These are phyloP conservation scores for Mortierella sp. DNA, from an alignment of 371 early-diverging fungal species.

Conservation along the genomic window DNA sequence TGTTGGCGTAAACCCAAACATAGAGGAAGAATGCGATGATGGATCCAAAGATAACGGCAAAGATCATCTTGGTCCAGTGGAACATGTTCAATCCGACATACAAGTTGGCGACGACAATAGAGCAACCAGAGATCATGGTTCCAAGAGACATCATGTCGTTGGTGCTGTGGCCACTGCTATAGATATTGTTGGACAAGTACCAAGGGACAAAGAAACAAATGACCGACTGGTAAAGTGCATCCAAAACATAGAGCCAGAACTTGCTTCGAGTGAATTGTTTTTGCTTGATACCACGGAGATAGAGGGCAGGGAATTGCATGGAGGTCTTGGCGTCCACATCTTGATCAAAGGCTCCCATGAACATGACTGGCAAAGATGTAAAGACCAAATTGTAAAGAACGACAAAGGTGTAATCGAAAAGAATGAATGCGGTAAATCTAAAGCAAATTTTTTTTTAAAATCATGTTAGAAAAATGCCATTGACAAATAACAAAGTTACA, in stretches of 20 bases:
- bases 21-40: constrained; percentile 66
- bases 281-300: constrained; percentile 87
- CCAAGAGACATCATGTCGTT: constrained; percentile 81
- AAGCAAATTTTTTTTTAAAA: too few relatives aligned
- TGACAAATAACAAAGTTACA: neutral
- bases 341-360: constrained; percentile 93
- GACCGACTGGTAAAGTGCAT: constrained; percentile 90
- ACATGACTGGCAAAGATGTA: constrained; percentile 76
- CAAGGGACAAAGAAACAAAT: constrained; percentile 84
- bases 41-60: constrained; percentile 68
- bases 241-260: constrained; percentile 86
- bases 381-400: constrained; percentile 82
- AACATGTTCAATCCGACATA: constrained; percentile 82
- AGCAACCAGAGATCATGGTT: constrained; percentile 79
- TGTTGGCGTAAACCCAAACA: constrained; percentile 56
- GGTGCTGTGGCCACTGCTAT: constrained; percentile 68
- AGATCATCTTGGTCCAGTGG: constrained; percentile 83
- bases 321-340: constrained; percentile 83
- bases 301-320: constrained; percentile 86
- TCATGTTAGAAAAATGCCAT: too few relatives aligned
- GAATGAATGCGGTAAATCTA: constrained; percentile 67
- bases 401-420: constrained; percentile 86
- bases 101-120: constrained; percentile 84
- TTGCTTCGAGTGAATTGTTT: constrained; percentile 83
- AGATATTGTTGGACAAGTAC: constrained; percentile 61